A percentile compares a stretch with the other conserved stretches of the same genome.
Evolutionary conservation across 371 early-diverging fungal species (phyloP).

Genomic region (Mortierella sp.): DNA sequence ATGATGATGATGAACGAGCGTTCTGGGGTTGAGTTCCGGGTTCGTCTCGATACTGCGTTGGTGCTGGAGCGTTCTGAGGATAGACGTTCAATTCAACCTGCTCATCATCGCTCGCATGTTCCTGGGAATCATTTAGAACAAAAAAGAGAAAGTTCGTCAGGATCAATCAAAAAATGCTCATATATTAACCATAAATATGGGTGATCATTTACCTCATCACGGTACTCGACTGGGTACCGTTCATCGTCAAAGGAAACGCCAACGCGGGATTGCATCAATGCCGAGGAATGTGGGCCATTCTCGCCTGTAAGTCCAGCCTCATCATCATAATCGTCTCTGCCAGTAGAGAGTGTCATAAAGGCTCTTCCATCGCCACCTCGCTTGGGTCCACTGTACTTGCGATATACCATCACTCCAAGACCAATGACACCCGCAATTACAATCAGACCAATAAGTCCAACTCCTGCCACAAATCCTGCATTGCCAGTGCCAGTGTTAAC

Average conservation of each 20-base stretch:
- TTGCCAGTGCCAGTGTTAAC: neutral
- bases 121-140: neutral
- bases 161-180: neutral
- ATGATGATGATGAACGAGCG: conserved; percentile 11
- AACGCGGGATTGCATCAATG: conserved; percentile 47
- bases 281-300: conserved; percentile 54
- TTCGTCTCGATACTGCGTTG: conserved; percentile 23
- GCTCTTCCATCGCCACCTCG: conserved; percentile 30
- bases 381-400: conserved; percentile 6
- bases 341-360: conserved; percentile 40
- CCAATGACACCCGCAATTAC: conserved; percentile 28
- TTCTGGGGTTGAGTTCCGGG: conserved; percentile 39
- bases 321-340: conserved; percentile 40
- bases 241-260: conserved; percentile 52
- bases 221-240: conserved; percentile 32
- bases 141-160: neutral
- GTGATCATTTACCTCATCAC: conserved; percentile 33
- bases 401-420: conserved; percentile 24
- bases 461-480: conserved; percentile 31
- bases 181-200: neutral
- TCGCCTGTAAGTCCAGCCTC: conserved; percentile 39
- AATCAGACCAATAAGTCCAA: conserved; percentile 33
- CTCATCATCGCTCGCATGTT: conserved; percentile 25
- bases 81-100: conserved; percentile 33
- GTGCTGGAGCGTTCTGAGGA: conserved; percentile 30